Percentiles rank a stretch among this genome's conserved stretches.
These are phyloP conservation scores for Fomitopsis schrenkii DNA, from an alignment of 1,284 basidiomycete genomes.

Conservation along the genomic window DNA sequence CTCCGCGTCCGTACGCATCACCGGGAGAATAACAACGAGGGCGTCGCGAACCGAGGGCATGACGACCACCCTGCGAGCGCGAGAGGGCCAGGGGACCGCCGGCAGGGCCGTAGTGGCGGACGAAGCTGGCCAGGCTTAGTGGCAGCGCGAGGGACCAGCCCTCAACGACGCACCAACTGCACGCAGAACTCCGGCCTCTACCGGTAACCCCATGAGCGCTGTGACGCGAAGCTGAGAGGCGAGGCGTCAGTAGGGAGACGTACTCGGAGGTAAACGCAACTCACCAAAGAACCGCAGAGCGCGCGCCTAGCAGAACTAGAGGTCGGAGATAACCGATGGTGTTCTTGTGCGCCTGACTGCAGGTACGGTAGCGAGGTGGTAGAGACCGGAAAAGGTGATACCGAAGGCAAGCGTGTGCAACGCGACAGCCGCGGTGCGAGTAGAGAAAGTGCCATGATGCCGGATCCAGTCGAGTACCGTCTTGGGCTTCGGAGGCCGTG, in stretches of 20 bases:
- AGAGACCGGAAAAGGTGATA: neutral
- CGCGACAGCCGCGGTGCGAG: neutral
- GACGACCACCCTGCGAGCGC: neutral
- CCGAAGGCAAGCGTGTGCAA: neutral
- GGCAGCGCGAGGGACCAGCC: neutral
- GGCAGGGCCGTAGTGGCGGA: no score
- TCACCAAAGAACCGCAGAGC: neutral
- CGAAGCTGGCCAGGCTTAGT: no score
- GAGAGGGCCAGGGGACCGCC: neutral
- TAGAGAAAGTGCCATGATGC: neutral
- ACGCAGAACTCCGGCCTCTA: neutral
- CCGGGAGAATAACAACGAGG: neutral
- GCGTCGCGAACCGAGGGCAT: neutral
- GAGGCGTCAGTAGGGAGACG: neutral
- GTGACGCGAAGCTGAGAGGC: neutral
- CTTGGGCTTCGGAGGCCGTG: no score
- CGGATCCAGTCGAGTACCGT: no score
- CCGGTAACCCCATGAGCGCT: neutral
- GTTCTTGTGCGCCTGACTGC: neutral
- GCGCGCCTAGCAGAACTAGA: neutral
- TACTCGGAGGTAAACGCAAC: neutral
- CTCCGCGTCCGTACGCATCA: neutral
- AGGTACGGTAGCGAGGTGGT: neutral
- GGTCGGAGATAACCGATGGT: neutral
- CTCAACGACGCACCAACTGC: neutral